Evolutionary conservation across 1,139 yeast genomes (phyloP).

Genomic region (Scheffersomyces parashehatae): DNA sequence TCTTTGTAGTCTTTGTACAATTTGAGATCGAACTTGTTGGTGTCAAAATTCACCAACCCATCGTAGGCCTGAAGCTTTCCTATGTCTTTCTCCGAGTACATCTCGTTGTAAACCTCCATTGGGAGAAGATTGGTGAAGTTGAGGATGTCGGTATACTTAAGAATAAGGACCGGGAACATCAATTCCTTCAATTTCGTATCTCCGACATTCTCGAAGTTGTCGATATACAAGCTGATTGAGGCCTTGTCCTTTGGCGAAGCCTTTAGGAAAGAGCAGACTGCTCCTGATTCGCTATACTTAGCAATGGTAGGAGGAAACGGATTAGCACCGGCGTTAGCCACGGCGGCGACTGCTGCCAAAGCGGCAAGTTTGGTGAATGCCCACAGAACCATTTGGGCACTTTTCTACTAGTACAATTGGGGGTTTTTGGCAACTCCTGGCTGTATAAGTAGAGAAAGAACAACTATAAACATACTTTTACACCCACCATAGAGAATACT

Average conservation of each 20-base stretch:
- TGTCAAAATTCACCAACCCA: conserved; percentile 11
- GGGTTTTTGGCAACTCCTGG: too few relatives aligned
- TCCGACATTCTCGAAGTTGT: neutral
- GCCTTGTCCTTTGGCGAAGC: too few relatives aligned
- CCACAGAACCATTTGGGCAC: too few relatives aligned
- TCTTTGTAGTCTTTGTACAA: conserved; percentile 2
- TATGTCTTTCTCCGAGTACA: conserved; percentile 7
- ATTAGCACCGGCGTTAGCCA: neutral
- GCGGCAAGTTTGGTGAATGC: too few relatives aligned
- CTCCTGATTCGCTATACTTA: neutral
- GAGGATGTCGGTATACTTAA: conserved; percentile 25
- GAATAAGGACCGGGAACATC: conserved; percentile 25
- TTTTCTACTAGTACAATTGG: too few relatives aligned
- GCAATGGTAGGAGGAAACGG: neutral
- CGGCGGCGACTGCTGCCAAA: neutral
- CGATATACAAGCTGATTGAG: neutral
- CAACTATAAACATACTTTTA: too few relatives aligned
- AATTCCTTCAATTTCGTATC: neutral
- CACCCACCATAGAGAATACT: too few relatives aligned
- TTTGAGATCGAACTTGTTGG: conserved; percentile 4
- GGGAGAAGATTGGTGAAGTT: conserved; percentile 24
- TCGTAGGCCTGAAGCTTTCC: conserved; percentile 12
- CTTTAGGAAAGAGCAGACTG: neutral
- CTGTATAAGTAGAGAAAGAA: too few relatives aligned
- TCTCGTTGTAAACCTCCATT: conserved; percentile 12